phyloP scores from a whole-genome alignment of 139 green algal species.

The Microglena sp. region DNA sequence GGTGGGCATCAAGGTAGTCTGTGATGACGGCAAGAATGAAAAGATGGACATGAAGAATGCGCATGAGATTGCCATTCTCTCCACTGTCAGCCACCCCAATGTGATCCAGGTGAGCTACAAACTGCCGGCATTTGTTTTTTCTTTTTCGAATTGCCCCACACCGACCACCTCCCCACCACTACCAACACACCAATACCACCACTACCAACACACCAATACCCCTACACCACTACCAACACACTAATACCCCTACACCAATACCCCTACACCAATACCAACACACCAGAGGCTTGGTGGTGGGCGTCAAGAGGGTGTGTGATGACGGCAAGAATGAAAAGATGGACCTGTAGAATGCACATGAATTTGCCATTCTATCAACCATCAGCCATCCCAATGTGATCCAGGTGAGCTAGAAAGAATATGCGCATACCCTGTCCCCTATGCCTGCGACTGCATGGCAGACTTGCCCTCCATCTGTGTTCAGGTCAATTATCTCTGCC shows the following conservation, averaged over 20 bases:
- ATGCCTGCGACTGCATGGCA: conserved; percentile 36
- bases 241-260: neutral
- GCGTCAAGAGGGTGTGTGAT: conserved; percentile 13
- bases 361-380: conserved; percentile 1
- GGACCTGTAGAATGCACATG: conserved; percentile 4
- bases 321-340: conserved; percentile 3
- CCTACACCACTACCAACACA: neutral
- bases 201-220: neutral
- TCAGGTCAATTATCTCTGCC: neutral
- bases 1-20: conserved; percentile 22
- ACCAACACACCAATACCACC: neutral
- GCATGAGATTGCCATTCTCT: conserved; percentile 6
- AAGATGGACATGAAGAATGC: conserved; percentile 8
- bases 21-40: neutral
- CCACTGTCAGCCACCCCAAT: neutral
- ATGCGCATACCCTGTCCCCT: too few relatives aligned
- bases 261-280: neutral
- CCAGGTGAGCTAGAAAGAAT: neutral
- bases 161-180: neutral
- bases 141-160: neutral
- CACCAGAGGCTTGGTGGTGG: conserved; percentile 23
- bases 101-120: neutral
- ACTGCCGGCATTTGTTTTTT: neutral
- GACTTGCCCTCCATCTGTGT: neutral
- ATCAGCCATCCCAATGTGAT: neutral